A percentile compares a stretch with the other conserved stretches of the same genome.
These are phyloP conservation scores for Penicillium sp. DNA, from an alignment of 2,329 filamentous ascomycete genomes.

Conservation along the genomic window DNA sequence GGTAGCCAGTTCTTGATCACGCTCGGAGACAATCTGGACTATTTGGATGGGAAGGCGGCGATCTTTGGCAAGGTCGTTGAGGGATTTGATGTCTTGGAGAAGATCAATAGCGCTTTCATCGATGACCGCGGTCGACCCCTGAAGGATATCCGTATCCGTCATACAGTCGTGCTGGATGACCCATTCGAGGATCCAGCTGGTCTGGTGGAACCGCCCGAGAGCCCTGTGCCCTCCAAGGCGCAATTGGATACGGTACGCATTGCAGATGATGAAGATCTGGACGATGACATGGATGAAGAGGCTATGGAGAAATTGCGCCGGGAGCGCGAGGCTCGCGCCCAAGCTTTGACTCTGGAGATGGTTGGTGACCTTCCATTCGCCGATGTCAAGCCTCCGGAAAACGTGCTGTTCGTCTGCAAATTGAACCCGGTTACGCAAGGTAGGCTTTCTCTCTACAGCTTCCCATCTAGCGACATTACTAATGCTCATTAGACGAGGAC, in stretches of 20 bases:
- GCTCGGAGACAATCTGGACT: slow-evolving; percentile 83
- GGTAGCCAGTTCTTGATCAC: slow-evolving; percentile 94
- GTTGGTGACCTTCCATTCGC: slow-evolving; percentile 96
- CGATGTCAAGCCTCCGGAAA: slow-evolving; percentile 95
- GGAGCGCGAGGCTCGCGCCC: slow-evolving; percentile 86
- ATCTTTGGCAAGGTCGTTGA: slow-evolving; percentile 95
- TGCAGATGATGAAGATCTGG: slow-evolving; percentile 79
- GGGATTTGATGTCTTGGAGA: slow-evolving; percentile 89
- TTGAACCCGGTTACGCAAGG: slow-evolving; percentile 89
- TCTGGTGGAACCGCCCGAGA: slow-evolving; percentile 72
- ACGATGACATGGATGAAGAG: slow-evolving; percentile 77
- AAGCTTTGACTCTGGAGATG: slow-evolving; percentile 94
- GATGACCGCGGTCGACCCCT: slow-evolving; percentile 83
- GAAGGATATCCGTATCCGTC: slow-evolving; percentile 91
- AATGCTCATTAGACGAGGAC: slow-evolving; percentile 66
- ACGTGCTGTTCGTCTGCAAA: slow-evolving; percentile 97
- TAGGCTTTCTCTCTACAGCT: slow-evolving; percentile 25
- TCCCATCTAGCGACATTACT: neutral
- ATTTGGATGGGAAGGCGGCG: slow-evolving; percentile 86
- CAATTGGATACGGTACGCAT: slow-evolving; percentile 92
- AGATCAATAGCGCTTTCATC: slow-evolving; percentile 85
- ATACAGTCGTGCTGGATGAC: slow-evolving; percentile 88
- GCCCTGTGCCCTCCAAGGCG: slow-evolving; percentile 75
- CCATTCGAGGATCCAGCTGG: slow-evolving; percentile 80
- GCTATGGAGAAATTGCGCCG: slow-evolving; percentile 74